Conservation (phyloP, 2,329 filamentous ascomycete species). For the Colletotrichum lindemuthianum region DNA sequence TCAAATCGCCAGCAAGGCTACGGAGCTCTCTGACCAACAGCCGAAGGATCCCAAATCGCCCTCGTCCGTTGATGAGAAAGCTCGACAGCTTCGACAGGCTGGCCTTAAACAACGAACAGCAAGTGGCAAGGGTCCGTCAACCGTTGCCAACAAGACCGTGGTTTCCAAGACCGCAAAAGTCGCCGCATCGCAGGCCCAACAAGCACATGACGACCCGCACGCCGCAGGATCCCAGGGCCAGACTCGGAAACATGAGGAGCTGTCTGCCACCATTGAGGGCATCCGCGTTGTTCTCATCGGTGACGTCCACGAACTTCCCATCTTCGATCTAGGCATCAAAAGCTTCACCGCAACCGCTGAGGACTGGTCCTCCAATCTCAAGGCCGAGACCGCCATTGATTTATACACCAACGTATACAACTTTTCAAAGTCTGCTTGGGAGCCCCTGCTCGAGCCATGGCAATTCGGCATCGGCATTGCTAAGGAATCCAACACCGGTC, state of each 20-base stretch:
- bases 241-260: constrained; percentile 70
- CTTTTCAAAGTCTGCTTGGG: constrained; percentile 98
- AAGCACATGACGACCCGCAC: constrained; percentile 22
- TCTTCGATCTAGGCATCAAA: constrained; percentile 93
- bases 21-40: constrained; percentile 80
- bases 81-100: constrained; percentile 60
- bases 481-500: constrained; percentile 78
- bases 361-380: constrained; percentile 91
- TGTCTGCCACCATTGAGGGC: constrained; percentile 87
- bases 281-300: constrained; percentile 94
- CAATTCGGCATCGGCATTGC: constrained; percentile 90
- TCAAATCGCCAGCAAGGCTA: constrained; percentile 91
- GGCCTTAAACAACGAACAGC: constrained; percentile 65
- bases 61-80: constrained; percentile 62
- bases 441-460: constrained; percentile 96
- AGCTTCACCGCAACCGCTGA: constrained; percentile 85
- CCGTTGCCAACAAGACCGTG: constrained; percentile 55
- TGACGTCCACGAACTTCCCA: constrained; percentile 92
- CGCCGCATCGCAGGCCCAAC: constrained; percentile 42
- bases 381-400: constrained; percentile 88
- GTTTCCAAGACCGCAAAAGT: constrained; percentile 47
- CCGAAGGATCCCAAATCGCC: constrained; percentile 52
- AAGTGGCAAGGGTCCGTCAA: constrained; percentile 66
- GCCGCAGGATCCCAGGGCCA: constrained; percentile 33
- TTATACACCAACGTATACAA: constrained; percentile 98